phyloP scores from a whole-genome alignment of 2,329 filamentous ascomycete genomes.

The Thielaviopsis musarum region DNA sequence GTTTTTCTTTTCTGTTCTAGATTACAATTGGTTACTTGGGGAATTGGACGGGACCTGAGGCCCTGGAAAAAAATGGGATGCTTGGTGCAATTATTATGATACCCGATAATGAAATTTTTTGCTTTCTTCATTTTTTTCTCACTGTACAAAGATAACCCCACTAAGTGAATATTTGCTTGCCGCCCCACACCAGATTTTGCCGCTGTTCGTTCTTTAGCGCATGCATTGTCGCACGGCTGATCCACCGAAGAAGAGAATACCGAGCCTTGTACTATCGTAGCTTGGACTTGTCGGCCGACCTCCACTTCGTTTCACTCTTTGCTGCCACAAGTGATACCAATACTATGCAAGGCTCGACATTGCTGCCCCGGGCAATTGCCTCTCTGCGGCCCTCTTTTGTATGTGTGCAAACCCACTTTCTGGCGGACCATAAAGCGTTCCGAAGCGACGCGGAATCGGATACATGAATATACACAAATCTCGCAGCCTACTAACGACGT shows the following conservation, averaged over 20 bases:
- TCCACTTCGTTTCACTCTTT: not conserved
- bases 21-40: no score
- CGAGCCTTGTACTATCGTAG: not conserved
- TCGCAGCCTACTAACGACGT: no score
- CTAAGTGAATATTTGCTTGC: no score
- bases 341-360: not conserved
- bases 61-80: no score
- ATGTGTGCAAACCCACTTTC: not conserved
- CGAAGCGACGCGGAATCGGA: not conserved
- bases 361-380: conserved; percentile 3
- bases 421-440: not conserved
- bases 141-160: not conserved
- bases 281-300: not conserved
- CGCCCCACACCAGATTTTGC: no score
- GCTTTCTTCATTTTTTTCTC: not conserved
- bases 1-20: not conserved
- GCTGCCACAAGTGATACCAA: no score
- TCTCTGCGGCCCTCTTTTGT: not conserved
- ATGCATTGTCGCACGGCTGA: not conserved
- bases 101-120: not conserved
- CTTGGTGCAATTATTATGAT: no score
- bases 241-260: no score
- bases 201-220: not conserved
- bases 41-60: no score
- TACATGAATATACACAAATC: no score